A percentile compares a stretch with the other conserved stretches of the same genome.
Evolutionary conservation across 1,284 basidiomycete species (phyloP).

Genomic region (Mrakiaceae sp.): DNA sequence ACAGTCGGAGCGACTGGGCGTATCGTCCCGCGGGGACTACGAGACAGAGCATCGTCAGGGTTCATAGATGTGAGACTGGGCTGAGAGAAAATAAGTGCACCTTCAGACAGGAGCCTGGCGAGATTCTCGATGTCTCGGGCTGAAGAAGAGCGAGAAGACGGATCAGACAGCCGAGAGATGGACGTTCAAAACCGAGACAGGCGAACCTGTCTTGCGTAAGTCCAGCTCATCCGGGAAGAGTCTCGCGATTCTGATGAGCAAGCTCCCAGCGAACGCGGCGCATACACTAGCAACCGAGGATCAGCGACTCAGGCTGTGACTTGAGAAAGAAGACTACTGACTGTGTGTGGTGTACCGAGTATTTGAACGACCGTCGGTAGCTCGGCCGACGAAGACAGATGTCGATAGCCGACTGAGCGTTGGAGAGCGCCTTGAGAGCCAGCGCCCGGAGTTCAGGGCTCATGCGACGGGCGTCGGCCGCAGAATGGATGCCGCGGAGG

Average conservation of each 20-base stretch:
- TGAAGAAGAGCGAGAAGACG: constrained; percentile 25
- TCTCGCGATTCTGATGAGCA: constrained; percentile 68
- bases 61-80: no score
- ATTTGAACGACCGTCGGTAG: constrained; percentile 6
- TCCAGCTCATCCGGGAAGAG: constrained; percentile 80
- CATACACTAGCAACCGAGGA: no score
- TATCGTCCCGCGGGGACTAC: constrained; percentile 82
- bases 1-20: constrained; percentile 70
- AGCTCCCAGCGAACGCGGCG: constrained; percentile 81
- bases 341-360: constrained; percentile 55
- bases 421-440: neutral
- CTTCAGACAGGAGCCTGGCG: constrained; percentile 57
- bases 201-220: constrained; percentile 43
- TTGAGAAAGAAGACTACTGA: constrained; percentile 39
- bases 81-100: constrained; percentile 35
- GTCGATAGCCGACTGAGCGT: constrained; percentile 13
- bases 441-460: neutral
- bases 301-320: constrained; percentile 41
- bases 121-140: constrained; percentile 66
- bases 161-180: no score
- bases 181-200: no score
- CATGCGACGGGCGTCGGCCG: neutral
- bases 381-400: constrained; percentile 14
- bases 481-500: neutral
- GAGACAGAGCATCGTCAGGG: neutral